Base-by-base conservation (phyloP, 192 early-diverging fungal genomes). In the Podila epicladia region DNA sequence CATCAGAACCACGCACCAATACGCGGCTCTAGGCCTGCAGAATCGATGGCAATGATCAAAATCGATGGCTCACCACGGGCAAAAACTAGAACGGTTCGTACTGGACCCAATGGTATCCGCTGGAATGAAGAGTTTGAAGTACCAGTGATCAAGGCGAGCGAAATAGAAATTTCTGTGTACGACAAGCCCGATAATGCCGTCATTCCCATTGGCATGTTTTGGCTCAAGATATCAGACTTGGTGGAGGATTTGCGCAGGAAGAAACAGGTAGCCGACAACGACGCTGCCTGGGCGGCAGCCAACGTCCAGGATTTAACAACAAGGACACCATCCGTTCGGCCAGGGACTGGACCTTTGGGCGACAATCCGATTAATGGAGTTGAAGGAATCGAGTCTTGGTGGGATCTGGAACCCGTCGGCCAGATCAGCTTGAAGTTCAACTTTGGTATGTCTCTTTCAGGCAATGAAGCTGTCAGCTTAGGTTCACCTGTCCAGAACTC, bases 211-310 rank as follows among this genome's bases (percentile, higher is more conserved):
- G 95, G 94, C 13, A 78, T 99, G 61, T 84, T 94, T 73, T 99
- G 98, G 98, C 89, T 98, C 57, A 96, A 96, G 68, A 89, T 99
- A 31, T 93, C 92, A 1, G 98, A 99, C 71, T 87, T 99, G 35
- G 94, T 93, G 57, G 95, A 98, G 65, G 95, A 93, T 24, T 79
- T 96, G 31, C 87, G 93, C 48, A 91, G 91, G 73, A 85, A 89
- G 67, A 91, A 95, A 82, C 85, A 92, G n/a, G 90, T 91, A 53
- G 87, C 89, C 17, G 90, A 87, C 58, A 89, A 86, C 66, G 87
- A 85, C 41, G 83, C 87, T 20, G 86, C 83, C 7, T 88, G 89
- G 90, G 84, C 82, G 1, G 74, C 85, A 8, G 87, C 88, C 15
- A 80, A 80, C 65, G 71, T 50, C 3, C 71, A 73, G 58, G 77